Base-by-base conservation (phyloP, 441 rosid species). In the Jatropha multifida region DNA sequence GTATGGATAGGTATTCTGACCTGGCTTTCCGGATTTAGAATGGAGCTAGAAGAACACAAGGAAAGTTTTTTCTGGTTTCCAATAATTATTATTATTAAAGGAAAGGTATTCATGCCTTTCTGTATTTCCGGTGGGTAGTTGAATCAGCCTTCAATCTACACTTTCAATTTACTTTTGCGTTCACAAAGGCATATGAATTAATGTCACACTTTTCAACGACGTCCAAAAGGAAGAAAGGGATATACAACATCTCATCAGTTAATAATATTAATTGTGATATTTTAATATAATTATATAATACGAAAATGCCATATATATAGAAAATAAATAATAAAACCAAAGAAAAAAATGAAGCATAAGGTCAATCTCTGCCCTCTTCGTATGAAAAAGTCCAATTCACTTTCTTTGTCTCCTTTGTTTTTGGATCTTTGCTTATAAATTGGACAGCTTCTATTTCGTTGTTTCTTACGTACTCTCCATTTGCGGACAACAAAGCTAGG, bases 81-180 rank as follows among this genome's bases (percentile, higher is more conserved):
- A 32, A 32, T 32, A 2, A 32, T 32, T 32, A 32, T 32, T 32
- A 32, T 32, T 32, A 32, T 32, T 32, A 32, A 54, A 14, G 2
- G 13, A 44, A 66, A 15, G 23, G 58, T 75, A 70, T 63, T 70
- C 69, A 70, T 56, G 65, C 49, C 2, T 44, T 26, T 69, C 80
- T 83, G 75, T 70, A n/a, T 48, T 7, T 26, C 13, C 78, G 86
- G 80, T 73, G 81, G 83, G 84, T 71, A 0, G 90, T 79, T 81
- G 84, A 75, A 69, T 74, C 70, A 46, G 71, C 65, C 75, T 58
- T 77, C 73, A 72, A 74, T 55, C n/a, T 55, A n/a, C 14, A 13
- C 14, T 2, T 13, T 51, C 61, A 56, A 54, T 70, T 76, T 69
- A 4, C 20, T 59, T 66, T 32, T 7, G 44, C 68, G 71, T 63